Evolutionary conservation across 2,329 filamentous ascomycete species (phyloP).

Genomic region (Ascochyta clinopodiicola): DNA sequence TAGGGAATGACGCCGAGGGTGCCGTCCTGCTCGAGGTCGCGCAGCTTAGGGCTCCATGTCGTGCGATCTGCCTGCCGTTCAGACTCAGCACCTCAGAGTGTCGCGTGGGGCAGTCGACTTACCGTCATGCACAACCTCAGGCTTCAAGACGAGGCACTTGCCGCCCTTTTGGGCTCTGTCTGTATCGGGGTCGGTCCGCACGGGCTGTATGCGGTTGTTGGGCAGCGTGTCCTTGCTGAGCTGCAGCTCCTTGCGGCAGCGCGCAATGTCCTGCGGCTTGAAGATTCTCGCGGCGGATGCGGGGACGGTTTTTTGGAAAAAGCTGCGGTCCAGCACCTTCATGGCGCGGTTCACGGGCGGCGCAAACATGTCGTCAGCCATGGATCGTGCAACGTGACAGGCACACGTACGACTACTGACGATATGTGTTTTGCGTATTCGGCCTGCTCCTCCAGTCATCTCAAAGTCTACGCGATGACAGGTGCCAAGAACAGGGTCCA

Average conservation of each 20-base stretch:
- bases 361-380: constrained; percentile 66
- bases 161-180: constrained; percentile 56
- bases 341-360: constrained; percentile 82
- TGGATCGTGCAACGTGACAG: constrained; percentile 14
- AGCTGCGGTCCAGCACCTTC: constrained; percentile 78
- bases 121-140: constrained; percentile 51
- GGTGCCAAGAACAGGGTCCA: constrained; percentile 20
- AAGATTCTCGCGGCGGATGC: constrained; percentile 79
- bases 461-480: constrained; percentile 18
- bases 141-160: constrained; percentile 56
- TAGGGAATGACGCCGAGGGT: constrained; percentile 77
- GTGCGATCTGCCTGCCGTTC: constrained; percentile 63
- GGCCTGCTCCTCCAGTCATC: background rate
- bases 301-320: constrained; percentile 79
- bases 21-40: constrained; percentile 70
- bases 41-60: constrained; percentile 77
- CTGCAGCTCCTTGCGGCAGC: constrained; percentile 70
- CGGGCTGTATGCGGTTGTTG: constrained; percentile 67
- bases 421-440: background rate
- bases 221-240: constrained; percentile 70
- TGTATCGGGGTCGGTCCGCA: constrained; percentile 67
- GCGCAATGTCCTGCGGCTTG: constrained; percentile 76
- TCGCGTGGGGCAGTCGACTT: constrained; percentile 22
- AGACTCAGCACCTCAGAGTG: constrained; percentile 40
- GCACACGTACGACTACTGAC: background rate